Percentiles rank a stretch among this genome's conserved stretches.
These are phyloP conservation scores for Citrus cavaleriei DNA, from an alignment of 345 rosid species.

Conservation along the genomic window DNA sequence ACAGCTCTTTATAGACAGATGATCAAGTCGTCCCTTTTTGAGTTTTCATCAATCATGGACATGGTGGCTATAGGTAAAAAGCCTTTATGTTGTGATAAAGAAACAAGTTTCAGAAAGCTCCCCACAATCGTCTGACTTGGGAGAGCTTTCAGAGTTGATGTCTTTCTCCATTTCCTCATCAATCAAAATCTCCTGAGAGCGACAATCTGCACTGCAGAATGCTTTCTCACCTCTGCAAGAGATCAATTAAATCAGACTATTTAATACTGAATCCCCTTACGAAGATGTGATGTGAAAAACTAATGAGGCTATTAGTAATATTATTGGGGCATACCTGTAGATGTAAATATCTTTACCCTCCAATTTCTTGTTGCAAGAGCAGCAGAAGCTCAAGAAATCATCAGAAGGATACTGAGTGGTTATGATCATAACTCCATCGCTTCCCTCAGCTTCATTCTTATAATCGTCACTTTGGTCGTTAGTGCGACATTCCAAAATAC, in stretches of 20 bases:
- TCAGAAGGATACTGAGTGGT: conserved; percentile 19
- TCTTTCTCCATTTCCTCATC: conserved; percentile 45
- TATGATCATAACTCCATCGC: conserved; percentile 6
- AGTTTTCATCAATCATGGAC: conserved; percentile 30
- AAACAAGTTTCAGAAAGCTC: conserved; percentile 39
- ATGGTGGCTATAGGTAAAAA: conserved; percentile 13
- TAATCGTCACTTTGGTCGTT: conserved; percentile 23
- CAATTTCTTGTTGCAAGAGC: conserved; percentile 64
- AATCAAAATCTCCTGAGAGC: conserved; percentile 55
- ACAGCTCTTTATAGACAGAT: conserved; percentile 71
- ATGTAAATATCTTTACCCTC: conserved; percentile 72
- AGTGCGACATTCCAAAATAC: conserved; percentile 56
- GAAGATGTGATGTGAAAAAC: background rate
- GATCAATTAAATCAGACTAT: background rate
- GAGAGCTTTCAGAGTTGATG: conserved; percentile 20
- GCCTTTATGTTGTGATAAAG: conserved; percentile 21
- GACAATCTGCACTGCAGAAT: conserved; percentile 75
- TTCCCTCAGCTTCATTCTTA: conserved; percentile 18
- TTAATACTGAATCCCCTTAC: background rate
- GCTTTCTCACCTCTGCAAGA: conserved; percentile 78
- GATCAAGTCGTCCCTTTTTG: conserved; percentile 33
- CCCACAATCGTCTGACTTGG: conserved; percentile 15
- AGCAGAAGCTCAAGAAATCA: conserved; percentile 66
- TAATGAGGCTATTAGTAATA: background rate
- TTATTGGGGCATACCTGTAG: conserved; percentile 54